Evolutionary conservation across 305 asterid species (phyloP).

Genomic region (Fraxinus sp.): DNA sequence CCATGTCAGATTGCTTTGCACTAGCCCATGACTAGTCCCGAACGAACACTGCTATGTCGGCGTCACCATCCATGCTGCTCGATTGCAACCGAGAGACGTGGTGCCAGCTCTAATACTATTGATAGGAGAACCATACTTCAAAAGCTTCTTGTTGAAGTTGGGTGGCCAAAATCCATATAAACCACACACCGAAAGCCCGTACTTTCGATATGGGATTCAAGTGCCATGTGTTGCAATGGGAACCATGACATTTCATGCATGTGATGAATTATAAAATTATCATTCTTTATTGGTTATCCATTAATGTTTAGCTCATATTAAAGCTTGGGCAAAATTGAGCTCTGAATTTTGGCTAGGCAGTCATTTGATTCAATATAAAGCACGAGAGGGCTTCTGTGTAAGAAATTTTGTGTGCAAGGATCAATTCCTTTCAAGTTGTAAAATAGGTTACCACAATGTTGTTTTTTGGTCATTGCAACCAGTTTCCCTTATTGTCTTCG

Average conservation of each 20-base stretch:
- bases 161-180: neutral
- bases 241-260: neutral
- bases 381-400: neutral
- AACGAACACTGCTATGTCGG: too few relatives aligned
- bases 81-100: too few relatives aligned
- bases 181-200: neutral
- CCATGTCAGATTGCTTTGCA: too few relatives aligned
- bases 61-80: too few relatives aligned
- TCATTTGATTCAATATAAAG: neutral
- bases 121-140: neutral
- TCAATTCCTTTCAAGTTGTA: slow-evolving; percentile 7
- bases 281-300: neutral
- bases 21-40: too few relatives aligned
- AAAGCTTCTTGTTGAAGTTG: neutral
- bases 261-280: neutral
- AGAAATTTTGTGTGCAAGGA: slow-evolving; percentile 12
- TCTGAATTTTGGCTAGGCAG: neutral
- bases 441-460: neutral
- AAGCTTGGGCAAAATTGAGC: too few relatives aligned
- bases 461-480: slow-evolving; percentile 5
- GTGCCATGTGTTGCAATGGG: neutral
- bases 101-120: too few relatives aligned
- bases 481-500: neutral
- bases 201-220: too few relatives aligned
- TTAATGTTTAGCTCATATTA: too few relatives aligned